Conservation (phyloP, 495 filamentous ascomycete species). For the Talaromyces wortmannii region DNA sequence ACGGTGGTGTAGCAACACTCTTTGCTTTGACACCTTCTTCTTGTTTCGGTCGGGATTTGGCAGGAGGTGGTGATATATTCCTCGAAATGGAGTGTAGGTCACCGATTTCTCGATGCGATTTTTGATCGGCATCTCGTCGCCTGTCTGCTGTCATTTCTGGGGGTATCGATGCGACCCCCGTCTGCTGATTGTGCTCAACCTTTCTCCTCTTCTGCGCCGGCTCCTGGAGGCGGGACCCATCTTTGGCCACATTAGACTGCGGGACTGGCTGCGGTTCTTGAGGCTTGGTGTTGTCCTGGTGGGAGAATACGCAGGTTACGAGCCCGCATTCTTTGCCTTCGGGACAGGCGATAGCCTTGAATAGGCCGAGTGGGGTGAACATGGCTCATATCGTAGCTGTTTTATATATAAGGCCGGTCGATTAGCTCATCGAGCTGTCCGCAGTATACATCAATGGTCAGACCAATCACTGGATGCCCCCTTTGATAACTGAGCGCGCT, state of each 20-base stretch:
- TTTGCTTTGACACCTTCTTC: conserved; percentile 18
- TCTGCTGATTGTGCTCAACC: not conserved
- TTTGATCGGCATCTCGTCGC: not conserved
- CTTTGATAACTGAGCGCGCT: not conserved
- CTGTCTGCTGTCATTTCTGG: not conserved
- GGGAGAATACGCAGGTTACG: conserved; percentile 55
- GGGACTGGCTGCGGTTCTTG: conserved; percentile 5
- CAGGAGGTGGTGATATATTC: conserved; percentile 36
- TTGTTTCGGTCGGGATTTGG: conserved; percentile 8
- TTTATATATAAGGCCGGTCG: not conserved
- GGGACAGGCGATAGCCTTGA: conserved; percentile 61
- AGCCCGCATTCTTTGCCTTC: conserved; percentile 46
- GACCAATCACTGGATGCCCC: not conserved
- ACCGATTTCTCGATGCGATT: not conserved
- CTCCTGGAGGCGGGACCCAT: not conserved
- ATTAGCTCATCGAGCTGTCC: not conserved
- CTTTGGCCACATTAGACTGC: not conserved
- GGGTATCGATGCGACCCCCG: not conserved
- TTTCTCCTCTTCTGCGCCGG: conserved; percentile 5
- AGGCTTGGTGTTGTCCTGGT: conserved; percentile 12
- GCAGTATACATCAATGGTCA: too few relatives aligned
- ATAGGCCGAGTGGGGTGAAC: conserved; percentile 59
- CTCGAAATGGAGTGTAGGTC: conserved; percentile 17
- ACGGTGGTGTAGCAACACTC: not conserved
- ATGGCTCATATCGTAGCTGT: conserved; percentile 30